Conservation (phyloP, 192 early-diverging fungal species). For the Allomyces macrogynus region DNA sequence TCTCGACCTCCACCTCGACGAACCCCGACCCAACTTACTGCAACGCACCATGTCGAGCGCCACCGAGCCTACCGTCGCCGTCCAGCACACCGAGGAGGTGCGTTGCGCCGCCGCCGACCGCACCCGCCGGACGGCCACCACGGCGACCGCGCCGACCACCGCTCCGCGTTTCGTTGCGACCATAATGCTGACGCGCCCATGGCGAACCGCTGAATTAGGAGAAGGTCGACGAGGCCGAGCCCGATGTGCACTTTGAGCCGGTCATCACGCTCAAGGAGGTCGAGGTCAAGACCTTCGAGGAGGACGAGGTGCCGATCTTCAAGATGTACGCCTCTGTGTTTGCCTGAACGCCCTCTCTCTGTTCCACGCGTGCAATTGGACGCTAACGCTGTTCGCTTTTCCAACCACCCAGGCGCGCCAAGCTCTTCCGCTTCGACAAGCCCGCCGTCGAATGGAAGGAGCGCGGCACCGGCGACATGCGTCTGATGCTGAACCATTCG, state of each 20-base stretch:
- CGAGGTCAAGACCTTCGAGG: constrained; percentile 85
- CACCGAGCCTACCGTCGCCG: too few relatives aligned
- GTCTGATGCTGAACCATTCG: constrained; percentile 83
- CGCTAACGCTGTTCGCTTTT: background rate
- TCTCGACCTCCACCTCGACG: too few relatives aligned
- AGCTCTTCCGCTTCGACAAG: constrained; percentile 95
- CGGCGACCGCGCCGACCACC: too few relatives aligned
- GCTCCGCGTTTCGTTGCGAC: too few relatives aligned
- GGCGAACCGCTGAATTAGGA: background rate
- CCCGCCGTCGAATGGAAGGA: constrained; percentile 93
- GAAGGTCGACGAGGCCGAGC: constrained; percentile 54
- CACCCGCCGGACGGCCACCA: too few relatives aligned
- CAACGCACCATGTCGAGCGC: too few relatives aligned
- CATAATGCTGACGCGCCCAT: too few relatives aligned
- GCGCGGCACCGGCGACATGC: constrained; percentile 94
- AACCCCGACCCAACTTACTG: too few relatives aligned
- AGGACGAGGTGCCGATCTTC: constrained; percentile 81
- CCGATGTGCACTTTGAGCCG: constrained; percentile 90
- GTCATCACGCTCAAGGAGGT: constrained; percentile 82
- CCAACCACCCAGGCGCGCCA: constrained; percentile 50
- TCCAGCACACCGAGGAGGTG: too few relatives aligned
- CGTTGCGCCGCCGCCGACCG: too few relatives aligned
- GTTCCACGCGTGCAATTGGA: background rate
- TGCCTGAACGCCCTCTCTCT: too few relatives aligned
- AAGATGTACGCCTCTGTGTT: constrained; percentile 43